phyloP scores from a whole-genome alignment of 2,329 filamentous ascomycete genomes.

The Bipolaris oryzae region DNA sequence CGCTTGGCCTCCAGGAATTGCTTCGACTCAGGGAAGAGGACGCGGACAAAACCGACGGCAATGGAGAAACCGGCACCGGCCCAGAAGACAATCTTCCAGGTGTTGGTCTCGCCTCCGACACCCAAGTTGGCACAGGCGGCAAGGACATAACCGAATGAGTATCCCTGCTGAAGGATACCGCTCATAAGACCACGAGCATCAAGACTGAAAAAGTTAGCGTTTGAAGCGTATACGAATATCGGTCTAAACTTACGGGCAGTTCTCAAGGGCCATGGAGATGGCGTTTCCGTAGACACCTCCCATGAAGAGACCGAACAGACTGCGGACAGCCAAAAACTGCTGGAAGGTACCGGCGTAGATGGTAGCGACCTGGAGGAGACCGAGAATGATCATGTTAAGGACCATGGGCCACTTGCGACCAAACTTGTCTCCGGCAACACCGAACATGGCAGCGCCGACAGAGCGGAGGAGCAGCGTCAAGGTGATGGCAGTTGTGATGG shows the following conservation, averaged over 20 bases:
- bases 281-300: slow-evolving; percentile 81
- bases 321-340: slow-evolving; percentile 75
- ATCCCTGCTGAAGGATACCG: slow-evolving; percentile 82
- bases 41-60: slow-evolving; percentile 69
- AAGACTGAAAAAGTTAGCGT: slow-evolving; percentile 19
- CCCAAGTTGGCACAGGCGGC: slow-evolving; percentile 77
- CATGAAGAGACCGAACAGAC: slow-evolving; percentile 79
- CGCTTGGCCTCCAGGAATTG: slow-evolving; percentile 75
- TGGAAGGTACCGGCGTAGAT: slow-evolving; percentile 75
- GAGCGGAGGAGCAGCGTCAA: slow-evolving; percentile 76
- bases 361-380: slow-evolving; percentile 74
- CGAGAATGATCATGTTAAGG: slow-evolving; percentile 75
- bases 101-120: slow-evolving; percentile 66
- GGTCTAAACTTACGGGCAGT: slow-evolving; percentile 62
- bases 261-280: slow-evolving; percentile 78
- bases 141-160: slow-evolving; percentile 79
- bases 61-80: slow-evolving; percentile 71
- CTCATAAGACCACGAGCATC: slow-evolving; percentile 80
- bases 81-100: slow-evolving; percentile 80
- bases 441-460: slow-evolving; percentile 76
- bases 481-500: slow-evolving; percentile 76
- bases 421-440: slow-evolving; percentile 77
- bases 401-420: slow-evolving; percentile 87
- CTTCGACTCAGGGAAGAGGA: slow-evolving; percentile 73
- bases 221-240: too few relatives aligned